phyloP scores from a whole-genome alignment of 306 rosid genomes.

The Hippophae rhamnoides region DNA sequence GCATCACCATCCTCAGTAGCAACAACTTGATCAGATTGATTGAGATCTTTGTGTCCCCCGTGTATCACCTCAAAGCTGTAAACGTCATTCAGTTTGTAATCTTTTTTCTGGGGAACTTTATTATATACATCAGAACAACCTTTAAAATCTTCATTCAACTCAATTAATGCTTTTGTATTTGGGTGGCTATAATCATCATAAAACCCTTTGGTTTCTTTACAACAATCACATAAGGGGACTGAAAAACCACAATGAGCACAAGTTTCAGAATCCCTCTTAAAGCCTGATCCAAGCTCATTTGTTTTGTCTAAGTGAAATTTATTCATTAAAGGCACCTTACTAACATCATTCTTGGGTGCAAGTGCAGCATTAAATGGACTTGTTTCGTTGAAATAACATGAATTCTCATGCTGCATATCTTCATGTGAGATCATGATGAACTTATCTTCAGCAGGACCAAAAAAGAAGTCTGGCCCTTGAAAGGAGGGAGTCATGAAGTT shows the following conservation, averaged over 20 bases:
- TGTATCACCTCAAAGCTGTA: constrained; percentile 20
- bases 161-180: not conserved
- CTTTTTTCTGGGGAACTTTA: constrained; percentile 24
- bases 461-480: constrained; percentile 63
- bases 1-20: constrained; percentile 42
- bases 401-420: constrained; percentile 27
- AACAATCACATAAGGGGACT: constrained; percentile 22
- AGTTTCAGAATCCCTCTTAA: constrained; percentile 22
- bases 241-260: constrained; percentile 20
- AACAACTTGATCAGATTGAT: constrained; percentile 23
- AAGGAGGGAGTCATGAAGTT: constrained; percentile 65
- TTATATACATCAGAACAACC: constrained; percentile 31
- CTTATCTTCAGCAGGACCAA: constrained; percentile 74
- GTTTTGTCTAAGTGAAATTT: constrained; percentile 19
- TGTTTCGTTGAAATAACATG: constrained; percentile 37
- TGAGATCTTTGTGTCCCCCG: constrained; percentile 29
- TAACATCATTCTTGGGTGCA: constrained; percentile 11
- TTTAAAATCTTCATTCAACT: constrained; percentile 18
- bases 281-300: constrained; percentile 19
- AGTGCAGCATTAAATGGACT: constrained; percentile 37
- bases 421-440: constrained; percentile 56
- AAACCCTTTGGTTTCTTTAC: no score
- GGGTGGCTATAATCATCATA: constrained; percentile 2
- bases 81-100: constrained; percentile 25
- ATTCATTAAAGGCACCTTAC: constrained; percentile 19